Evolutionary conservation across 192 early-diverging fungal genomes (phyloP).

Genomic region (Thamnidium elegans): DNA sequence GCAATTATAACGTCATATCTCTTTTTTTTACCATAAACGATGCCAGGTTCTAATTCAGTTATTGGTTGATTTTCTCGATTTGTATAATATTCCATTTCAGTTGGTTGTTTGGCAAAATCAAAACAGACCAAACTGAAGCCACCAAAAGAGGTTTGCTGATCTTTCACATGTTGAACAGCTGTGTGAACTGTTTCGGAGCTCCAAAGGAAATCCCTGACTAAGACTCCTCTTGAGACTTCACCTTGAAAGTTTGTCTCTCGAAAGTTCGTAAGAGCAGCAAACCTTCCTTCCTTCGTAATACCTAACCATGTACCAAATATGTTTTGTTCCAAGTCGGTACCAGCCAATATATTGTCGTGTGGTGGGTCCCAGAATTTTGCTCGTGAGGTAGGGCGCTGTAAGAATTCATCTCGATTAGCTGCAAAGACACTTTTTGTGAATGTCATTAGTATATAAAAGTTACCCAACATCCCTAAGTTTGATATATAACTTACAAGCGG

Average conservation of each 20-base stretch:
- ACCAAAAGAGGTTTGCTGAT: slow-evolving; percentile 36
- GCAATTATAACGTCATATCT: background rate
- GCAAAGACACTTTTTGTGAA: slow-evolving; percentile 40
- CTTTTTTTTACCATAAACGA: slow-evolving; percentile 32
- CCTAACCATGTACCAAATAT: slow-evolving; percentile 49
- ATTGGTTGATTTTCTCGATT: slow-evolving; percentile 37
- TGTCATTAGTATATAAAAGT: background rate
- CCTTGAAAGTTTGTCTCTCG: slow-evolving; percentile 36
- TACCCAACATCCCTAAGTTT: background rate
- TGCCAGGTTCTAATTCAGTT: slow-evolving; percentile 13
- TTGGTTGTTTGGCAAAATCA: slow-evolving; percentile 21
- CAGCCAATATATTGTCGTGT: slow-evolving; percentile 38
- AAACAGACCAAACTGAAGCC: slow-evolving; percentile 43
- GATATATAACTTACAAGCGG: slow-evolving; percentile 34
- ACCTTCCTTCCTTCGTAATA: slow-evolving; percentile 40
- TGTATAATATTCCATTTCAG: slow-evolving; percentile 28
- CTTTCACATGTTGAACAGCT: slow-evolving; percentile 8
- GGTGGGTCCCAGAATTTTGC: slow-evolving; percentile 41
- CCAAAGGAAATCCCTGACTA: slow-evolving; percentile 36
- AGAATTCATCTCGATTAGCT: slow-evolving; percentile 48
- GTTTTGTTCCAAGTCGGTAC: slow-evolving; percentile 35
- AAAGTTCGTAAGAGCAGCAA: slow-evolving; percentile 49
- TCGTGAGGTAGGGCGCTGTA: slow-evolving; percentile 35
- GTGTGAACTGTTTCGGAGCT: background rate
- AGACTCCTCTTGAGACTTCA: slow-evolving; percentile 39